Base-by-base conservation (phyloP, 1,284 basidiomycete species). In the Sanguinoderma infundibulare region DNA sequence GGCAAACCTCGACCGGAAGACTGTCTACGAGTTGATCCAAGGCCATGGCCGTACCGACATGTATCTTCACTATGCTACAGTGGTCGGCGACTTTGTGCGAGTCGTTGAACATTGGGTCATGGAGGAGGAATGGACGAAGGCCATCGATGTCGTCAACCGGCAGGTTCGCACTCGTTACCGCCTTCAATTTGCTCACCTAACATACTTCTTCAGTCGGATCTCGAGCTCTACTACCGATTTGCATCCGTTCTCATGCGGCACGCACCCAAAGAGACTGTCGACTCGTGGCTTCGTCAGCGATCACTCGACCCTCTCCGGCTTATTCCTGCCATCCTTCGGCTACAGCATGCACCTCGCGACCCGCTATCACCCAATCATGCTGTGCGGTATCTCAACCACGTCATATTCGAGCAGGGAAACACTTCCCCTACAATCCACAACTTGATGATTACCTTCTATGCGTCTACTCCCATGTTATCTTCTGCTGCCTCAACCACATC, bases 191-290 rank as follows among this genome's bases (percentile, higher is more conserved):
- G 39, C 42, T 17, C 20, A 22, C 5, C 24, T 26, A 20, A 26
- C 9, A n/a, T 63, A 6, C 26, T 53, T 49, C 51, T 38, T 0
- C 74, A 96, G 89, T 80, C 86, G 35, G 82, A 90, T 60, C 77
- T 94, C n/a, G 94, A 96, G 55, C 80, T 98, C 10, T 98, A 98
- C 76, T 99, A 99, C 77, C 90, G 90, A 46, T 98, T 96, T 74
- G 93, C 94, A 0, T 84, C 95, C 5, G 88, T 94, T 1, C 86
- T 99, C 22, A 90, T 98, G 80, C 87, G 91, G 7, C 87, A 96
- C 70, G 87, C 87, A 4, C 92, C 98, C 0, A 92, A 91, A 69
- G 91, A 94, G 67, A 94, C 94, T 0, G 91, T 98, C 40, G 95
- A 98, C 67, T 88, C 92, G 1, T 99, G 96, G 95, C 81, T 95